Base-by-base conservation (phyloP, 2,329 filamentous ascomycete genomes). In the Botrytis elliptica region DNA sequence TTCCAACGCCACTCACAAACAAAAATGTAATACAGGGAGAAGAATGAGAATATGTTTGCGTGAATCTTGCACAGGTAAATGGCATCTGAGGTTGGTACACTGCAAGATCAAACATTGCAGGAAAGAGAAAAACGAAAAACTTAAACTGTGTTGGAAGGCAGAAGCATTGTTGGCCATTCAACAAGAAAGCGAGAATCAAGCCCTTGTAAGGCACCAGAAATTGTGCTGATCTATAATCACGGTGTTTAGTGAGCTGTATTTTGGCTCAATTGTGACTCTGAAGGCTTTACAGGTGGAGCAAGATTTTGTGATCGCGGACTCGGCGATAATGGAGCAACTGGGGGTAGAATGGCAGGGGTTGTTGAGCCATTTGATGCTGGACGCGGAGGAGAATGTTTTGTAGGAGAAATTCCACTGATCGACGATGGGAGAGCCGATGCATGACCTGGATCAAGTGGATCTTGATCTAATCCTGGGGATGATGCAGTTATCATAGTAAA, bases 251-350 rank as follows among this genome's bases (percentile, higher is more conserved):
- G 64, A 57, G 64, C 42, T 60, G 66, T 22, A 42, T 49, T 49
- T 40, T 62, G 55, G 40, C 33, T 49, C 5, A 40, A 18, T 25
- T 46, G 40, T 22, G 76, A 75, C 69, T 80, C 79, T 12, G 77
- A 75, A 40, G 74, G 83, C 83, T 92, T 90, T 76, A 88, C 84
- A 2, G 89, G 90, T 38, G 90, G 89, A 25, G 87, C 89, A 69
- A 90, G 80, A 73, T 89, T 89, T 76, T 88, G 86, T 73, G 86
- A 84, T 22, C 85, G 85, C 3, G 87, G 86, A 60, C 86, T 88
- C 0, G 90, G 90, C 16, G 88, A 87, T 66, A 92, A 80, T 1
- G 87, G 84, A 59, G 88, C 85, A 3, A 86, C 81, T 0, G 89
- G 89, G 8, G 89, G 90, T 4, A 91, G 82, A 38, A 90, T 85